A percentile compares a stretch with the other conserved stretches of the same genome.
These are phyloP conservation scores for Dalbergia cochinchinensis DNA, from an alignment of 306 rosid species.

Conservation along the genomic window DNA sequence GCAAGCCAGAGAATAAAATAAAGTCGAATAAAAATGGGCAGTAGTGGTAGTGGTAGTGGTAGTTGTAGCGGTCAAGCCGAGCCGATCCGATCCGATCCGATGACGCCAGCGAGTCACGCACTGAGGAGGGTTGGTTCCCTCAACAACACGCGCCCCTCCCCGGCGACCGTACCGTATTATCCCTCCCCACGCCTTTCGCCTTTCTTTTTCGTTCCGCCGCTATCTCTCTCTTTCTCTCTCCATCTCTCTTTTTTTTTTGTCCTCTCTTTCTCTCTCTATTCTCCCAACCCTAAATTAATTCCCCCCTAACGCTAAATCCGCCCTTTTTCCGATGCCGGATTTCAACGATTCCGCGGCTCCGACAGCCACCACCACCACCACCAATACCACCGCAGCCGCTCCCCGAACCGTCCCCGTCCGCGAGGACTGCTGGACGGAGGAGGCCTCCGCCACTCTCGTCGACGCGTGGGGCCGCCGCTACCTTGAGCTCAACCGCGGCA, in stretches of 20 bases:
- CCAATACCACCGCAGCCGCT: constrained; percentile 29
- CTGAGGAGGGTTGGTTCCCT: constrained; percentile 54
- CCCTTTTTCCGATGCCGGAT: constrained; percentile 69
- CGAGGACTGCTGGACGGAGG: constrained; percentile 97
- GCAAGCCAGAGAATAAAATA: neutral
- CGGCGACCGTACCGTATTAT: constrained; percentile 90
- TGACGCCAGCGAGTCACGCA: constrained; percentile 66
- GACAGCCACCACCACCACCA: constrained; percentile 45
- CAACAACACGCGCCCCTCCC: constrained; percentile 70
- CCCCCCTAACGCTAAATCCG: neutral
- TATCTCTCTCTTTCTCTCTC: constrained; percentile 38
- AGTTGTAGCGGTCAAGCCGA: constrained; percentile 61
- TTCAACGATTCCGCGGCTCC: constrained; percentile 64
- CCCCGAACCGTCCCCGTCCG: constrained; percentile 83
- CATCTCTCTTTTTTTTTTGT: neutral
- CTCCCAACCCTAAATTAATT: constrained; percentile 36
- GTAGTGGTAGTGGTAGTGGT: constrained; percentile 36
- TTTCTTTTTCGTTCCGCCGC: constrained; percentile 70
- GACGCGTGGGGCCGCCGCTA: constrained; percentile 97
- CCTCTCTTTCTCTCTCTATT: constrained; percentile 11
- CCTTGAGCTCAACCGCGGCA: constrained; percentile 92
- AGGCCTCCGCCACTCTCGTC: constrained; percentile 86
- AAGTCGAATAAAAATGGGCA: neutral
- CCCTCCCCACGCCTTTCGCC: constrained; percentile 73
- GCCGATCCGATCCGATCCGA: constrained; percentile 54